Evolutionary conservation across 2,329 filamentous ascomycete genomes (phyloP).

Genomic region (Berkeleyomyces rouxiae): DNA sequence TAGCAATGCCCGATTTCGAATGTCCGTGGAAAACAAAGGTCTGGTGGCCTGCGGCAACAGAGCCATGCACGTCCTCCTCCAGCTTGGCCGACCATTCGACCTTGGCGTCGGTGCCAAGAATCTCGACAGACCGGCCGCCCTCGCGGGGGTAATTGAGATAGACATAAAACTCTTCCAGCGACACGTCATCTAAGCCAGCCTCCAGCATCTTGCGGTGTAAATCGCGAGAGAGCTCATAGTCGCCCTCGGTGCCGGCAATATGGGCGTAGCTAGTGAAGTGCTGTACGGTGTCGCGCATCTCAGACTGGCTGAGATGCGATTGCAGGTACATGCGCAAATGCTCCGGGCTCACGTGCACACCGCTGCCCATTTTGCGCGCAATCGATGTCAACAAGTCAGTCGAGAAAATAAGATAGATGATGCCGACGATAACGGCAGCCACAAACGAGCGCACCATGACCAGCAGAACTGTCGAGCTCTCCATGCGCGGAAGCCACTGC

Average conservation of each 20-base stretch:
- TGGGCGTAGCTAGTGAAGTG: constrained; percentile 77
- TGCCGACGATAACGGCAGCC: constrained; percentile 54
- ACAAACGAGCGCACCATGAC: constrained; percentile 59
- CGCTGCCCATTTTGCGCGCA: constrained; percentile 42
- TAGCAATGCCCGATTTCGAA: constrained; percentile 72
- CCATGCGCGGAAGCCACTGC: constrained; percentile 14
- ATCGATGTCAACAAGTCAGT: constrained; percentile 64
- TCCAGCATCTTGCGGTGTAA: constrained; percentile 60
- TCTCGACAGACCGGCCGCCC: constrained; percentile 63
- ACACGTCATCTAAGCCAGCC: constrained; percentile 58
- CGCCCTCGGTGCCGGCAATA: constrained; percentile 85
- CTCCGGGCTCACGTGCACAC: constrained; percentile 65
- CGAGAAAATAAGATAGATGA: constrained; percentile 74
- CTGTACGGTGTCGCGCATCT: constrained; percentile 55
- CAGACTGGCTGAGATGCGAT: constrained; percentile 49
- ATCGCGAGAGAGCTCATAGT: constrained; percentile 72
- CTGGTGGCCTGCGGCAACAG: constrained; percentile 43
- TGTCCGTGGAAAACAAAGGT: constrained; percentile 75
- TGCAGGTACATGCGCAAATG: constrained; percentile 62
- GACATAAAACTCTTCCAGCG: constrained; percentile 64
- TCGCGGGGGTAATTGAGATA: constrained; percentile 81
- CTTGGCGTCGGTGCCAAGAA: constrained; percentile 49
- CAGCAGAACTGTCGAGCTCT: constrained; percentile 33
- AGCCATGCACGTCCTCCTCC: constrained; percentile 56
- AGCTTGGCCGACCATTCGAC: constrained; percentile 62